Evolutionary conservation across 164 flowering plant genomes (phyloP), one percentile per base, ranked within the genome.

Genomic region (Nymphaea thermarum): DNA sequence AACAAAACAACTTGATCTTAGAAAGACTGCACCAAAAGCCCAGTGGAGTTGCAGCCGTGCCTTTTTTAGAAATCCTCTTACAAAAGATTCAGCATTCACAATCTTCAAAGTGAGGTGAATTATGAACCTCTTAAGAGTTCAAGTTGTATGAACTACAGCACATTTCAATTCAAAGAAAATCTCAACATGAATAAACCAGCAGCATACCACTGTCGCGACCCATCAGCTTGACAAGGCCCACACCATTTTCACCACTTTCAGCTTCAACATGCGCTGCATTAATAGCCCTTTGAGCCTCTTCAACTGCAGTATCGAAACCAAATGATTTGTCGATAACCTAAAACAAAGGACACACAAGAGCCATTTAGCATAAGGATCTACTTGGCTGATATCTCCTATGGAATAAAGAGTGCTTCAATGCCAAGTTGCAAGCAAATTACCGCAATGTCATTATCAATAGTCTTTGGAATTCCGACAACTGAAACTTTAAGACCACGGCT

Each of bases 191-290:
- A 45, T 45, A 6, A 61, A 36, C 64, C 25, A 61, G 0, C 65
- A 73, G 63, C 82, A 71, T 81, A 94, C 98, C 99, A 67, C 97
- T 86, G 57, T 94, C 67, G 63, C 97, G 93, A 55, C 99, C 99
- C 97, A 94, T 94, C 63, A 94, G 71, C 84, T 94, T 94, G 72
- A 94, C 97, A 68, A 94, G 71, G 43, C 98, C 98, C 43, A 94
- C 80, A 60, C 98, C 88, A 82, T 94, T 94, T 75, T 91, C 96
- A 47, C 71, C 43, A 71, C 97, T 93, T 79, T 82, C 88, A 65
- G 94, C 82, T 82, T 90, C 98, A 72, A 90, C 96, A 80, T 91
- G 98, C 18, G 97, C 97, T 3, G 97, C 97, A 79, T 89, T 94
- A 53, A 94, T 94, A 64, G 97, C 97, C 69, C 98, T 87, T 67